Evolutionary conservation across 2,329 filamentous ascomycete species (phyloP), one percentile per base, ranked within the genome.

Genomic region (Rutstroemia sp.): DNA sequence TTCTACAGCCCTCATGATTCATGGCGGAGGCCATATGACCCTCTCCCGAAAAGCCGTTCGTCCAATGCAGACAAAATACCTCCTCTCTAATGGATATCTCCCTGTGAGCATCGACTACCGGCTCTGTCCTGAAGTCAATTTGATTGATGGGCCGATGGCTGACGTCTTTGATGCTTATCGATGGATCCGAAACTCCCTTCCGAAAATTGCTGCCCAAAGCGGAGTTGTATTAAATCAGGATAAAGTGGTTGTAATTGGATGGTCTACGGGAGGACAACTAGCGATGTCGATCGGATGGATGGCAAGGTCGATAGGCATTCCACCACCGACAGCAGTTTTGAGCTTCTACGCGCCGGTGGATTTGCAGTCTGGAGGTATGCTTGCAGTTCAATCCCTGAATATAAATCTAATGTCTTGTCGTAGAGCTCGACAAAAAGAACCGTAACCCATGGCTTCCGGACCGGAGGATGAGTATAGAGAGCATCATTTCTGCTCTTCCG

Each of bases 41-140:
- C 19, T 58, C 8, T 54, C 50, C 12, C 45, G 49, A n/a, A 59
- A 56, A 41, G 57, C 46, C n/a, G 19, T 64, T 68, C 69, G 4
- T 49, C 55, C 49, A 59, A 62, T 53, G 49, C 56, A 58, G 27
- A 58, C 38, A 27, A 12, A n/a, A 12, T 5, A 48, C 7, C 27
- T 58, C 4, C 50, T 54, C 14, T 44, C 9, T 16, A 49, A 63
- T 5, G 73, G 75, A 0, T 69, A 79, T 42, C 62, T 79, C 2
- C 75, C 78, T 0, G 64, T 81, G 10, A 77, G 73, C 58, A 52
- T 79, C 0, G 78, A 80, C 61, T 77, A 80, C 58, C 67, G 77
- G 0, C 70, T 81, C 1, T 80, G 77, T 56, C 78, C 78, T 0
- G 75, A 79, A 45, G 68, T 73, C 2, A 73, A 66, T 19, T 61